Evolutionary conservation across 495 filamentous ascomycete genomes (phyloP), one percentile per base, ranked within the genome.

Genomic region (Trypethelium eluteriae): DNA sequence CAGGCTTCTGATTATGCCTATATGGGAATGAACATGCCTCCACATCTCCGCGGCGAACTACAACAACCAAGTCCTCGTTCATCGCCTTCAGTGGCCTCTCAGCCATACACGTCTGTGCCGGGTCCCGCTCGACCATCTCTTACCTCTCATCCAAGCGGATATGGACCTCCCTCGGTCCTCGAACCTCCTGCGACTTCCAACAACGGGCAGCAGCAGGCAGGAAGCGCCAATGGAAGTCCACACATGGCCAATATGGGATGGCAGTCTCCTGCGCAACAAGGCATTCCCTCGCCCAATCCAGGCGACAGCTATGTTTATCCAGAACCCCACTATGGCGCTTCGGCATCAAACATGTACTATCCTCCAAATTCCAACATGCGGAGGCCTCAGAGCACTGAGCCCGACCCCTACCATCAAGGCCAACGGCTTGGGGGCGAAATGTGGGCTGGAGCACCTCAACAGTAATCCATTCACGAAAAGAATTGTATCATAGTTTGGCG

Each of bases 71-170:
- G 87, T 71, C 86, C 91, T 41, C 84, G 87, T 38, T 81, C 86
- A 59, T 89, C 87, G 47, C 86, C 88, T 0, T 82, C 85, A 2
- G 80, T 83, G 39, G 86, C 84, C 6, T 83, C 85, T 7, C 84
- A 84, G 3, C 83, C 84, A 7, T 86, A 86, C 11, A 83, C 80
- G 66, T 86, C 82, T 67, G 77, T 66, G 39, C 71, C 73, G 64
- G 69, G 78, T 79, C 85, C 74, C 78, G 83, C 70, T 75, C 88
- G 78, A 73, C 90, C 75, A 68, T 88, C 75, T 67, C 83, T 82
- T 86, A 93, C 85, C 70, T 96, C 92, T 25, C 91, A 96, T 77
- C 92, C 92, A 0, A 85, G 79, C 10, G 83, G 80, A 53, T 96
- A 93, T 73, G 89, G 84, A 35, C 91, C 90, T 7, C 93, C 94